Base-by-base conservation (phyloP, 2,329 filamentous ascomycete species). In the Neopestalotiopsis sp. region DNA sequence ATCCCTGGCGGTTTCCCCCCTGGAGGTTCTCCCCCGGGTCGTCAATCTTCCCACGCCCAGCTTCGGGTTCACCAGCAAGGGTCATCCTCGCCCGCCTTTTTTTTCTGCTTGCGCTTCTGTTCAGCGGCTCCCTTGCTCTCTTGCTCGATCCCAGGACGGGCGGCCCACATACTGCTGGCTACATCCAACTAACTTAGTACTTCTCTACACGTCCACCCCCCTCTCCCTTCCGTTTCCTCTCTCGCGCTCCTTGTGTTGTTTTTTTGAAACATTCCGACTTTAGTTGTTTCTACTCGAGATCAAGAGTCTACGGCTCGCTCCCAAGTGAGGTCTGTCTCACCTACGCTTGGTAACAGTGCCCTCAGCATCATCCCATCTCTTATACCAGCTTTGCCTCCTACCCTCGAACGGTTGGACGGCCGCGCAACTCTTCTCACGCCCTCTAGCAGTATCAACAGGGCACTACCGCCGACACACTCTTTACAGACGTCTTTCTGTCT, bases 261-360 rank as follows among this genome's bases (percentile, higher is more conserved):
- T 72, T 75, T 76, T 75, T 78, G 74, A 75, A 77, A 76, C 75
- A 78, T 76, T 74, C 65, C 74, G 73, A 75, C 74, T 71, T 72
- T 76, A 71, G 71, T 72, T 78, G 77, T 78, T 75, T 78, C 76
- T 78, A 71, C 40, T 70, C 66, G 68, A 67, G 57, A 68, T 74
- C 73, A 74, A 72, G 71, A 77, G 70, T 71, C 75, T 72, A 74
- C 69, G 73, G 70, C 73, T 69, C 70, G 71, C 72, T 72, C 75
- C 72, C 69, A 70, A 77, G 76, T 78, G 77, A 76, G 75, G 67
- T 74, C 68, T 78, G 77, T 78, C 76, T 78, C 76, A 78, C 75
- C 68, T 67, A 69, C 72, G 69, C 73, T 73, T 73, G 72, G 71
- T 70, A 69, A 73, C 73, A 69, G 70, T 72, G 69, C 62, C n/a